Evolutionary conservation across 257 asterid genomes (phyloP).

Genomic region (Plectranthus barbatus): DNA sequence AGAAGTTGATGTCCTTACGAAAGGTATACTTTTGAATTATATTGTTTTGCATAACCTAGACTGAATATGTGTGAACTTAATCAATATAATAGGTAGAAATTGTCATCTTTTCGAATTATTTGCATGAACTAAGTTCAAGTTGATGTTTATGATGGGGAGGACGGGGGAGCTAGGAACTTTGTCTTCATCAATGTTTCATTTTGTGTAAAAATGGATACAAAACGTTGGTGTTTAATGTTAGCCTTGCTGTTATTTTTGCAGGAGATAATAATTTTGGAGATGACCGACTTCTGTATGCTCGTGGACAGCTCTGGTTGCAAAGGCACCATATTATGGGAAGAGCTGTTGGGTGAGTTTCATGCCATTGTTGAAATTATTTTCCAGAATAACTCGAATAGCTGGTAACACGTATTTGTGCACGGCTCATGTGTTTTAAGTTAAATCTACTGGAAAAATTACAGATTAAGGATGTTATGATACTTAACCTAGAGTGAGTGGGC

Average conservation of each 20-base stretch:
- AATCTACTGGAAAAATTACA: no score
- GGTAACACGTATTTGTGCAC: background rate
- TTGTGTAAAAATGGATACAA: background rate
- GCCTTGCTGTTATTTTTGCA: slow-evolving; percentile 26
- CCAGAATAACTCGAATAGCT: background rate
- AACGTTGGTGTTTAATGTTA: slow-evolving; percentile 8
- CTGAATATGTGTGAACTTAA: background rate
- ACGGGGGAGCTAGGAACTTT: background rate
- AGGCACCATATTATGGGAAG: slow-evolving; percentile 98
- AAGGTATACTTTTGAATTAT: slow-evolving; percentile 42
- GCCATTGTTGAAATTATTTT: slow-evolving; percentile 5
- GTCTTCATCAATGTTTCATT: no score
- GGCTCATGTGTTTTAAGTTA: background rate
- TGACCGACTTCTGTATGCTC: slow-evolving; percentile 94
- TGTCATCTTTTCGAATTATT: background rate
- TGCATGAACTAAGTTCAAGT: background rate
- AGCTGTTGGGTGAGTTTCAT: slow-evolving; percentile 98
- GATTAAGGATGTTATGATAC: no score
- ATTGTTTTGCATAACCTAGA: background rate
- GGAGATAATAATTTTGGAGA: slow-evolving; percentile 95
- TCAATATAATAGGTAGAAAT: background rate
- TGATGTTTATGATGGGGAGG: slow-evolving; percentile 6
- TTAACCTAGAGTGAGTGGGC: no score
- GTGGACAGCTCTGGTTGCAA: slow-evolving; percentile 92
- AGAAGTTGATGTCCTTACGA: slow-evolving; percentile 93